Conservation (phyloP, 441 rosid genomes). For the Pelargonium australe region DNA sequence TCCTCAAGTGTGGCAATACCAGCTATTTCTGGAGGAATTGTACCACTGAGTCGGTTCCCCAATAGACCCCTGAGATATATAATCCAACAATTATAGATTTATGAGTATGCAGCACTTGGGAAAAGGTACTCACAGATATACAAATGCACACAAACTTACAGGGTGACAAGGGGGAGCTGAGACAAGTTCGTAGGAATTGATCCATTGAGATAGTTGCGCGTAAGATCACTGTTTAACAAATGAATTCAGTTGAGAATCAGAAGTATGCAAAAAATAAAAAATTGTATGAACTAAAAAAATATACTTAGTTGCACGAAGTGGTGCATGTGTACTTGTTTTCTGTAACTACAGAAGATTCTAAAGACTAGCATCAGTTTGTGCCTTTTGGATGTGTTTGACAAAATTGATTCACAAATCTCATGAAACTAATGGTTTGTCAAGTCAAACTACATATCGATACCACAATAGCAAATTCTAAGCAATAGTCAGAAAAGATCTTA, state of each 20-base stretch:
- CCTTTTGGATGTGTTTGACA: background rate
- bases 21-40: slow-evolving; percentile 53
- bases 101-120: background rate
- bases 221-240: slow-evolving; percentile 45
- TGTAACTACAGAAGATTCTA: too few species aligned
- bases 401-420: background rate
- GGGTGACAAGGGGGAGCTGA: slow-evolving; percentile 38
- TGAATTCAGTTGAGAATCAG: too few species aligned
- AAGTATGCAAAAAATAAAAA: too few species aligned
- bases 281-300: too few species aligned
- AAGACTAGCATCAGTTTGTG: background rate
- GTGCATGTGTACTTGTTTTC: too few species aligned
- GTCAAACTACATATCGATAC: background rate
- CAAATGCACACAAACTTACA: slow-evolving; percentile 36
- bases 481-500: background rate
- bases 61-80: slow-evolving; percentile 34
- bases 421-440: slow-evolving; percentile 3
- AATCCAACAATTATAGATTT: background rate
- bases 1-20: slow-evolving; percentile 40
- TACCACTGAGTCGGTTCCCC: slow-evolving; percentile 65
- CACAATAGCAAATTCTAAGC: background rate
- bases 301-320: too few species aligned
- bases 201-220: slow-evolving; percentile 68
- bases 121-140: background rate
- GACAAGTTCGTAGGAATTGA: slow-evolving; percentile 52